Base-by-base conservation (phyloP, 106 monocot species). In the Platanthera zijinensis region DNA sequence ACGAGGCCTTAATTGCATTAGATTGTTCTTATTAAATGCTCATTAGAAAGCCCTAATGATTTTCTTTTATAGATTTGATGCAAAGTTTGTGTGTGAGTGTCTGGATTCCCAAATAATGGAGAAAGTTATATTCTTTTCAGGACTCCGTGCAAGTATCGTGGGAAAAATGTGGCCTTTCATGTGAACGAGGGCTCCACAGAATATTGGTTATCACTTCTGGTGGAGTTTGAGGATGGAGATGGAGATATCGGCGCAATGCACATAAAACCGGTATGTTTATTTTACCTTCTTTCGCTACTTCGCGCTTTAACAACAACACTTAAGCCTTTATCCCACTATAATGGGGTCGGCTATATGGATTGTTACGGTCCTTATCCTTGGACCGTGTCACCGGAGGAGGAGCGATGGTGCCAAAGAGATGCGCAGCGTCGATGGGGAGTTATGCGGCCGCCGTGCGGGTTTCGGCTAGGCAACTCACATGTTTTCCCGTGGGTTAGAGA, bases 171-270 rank as follows among this genome's bases (percentile, higher is more conserved):
- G 50, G 89, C 96, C 5, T 96, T 96, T 79, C 96, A 89, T 78
- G 90, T 96, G 74, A 96, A 96, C 53, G 93, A 93, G 80, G 96
- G 96, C 5, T 96, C 96, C n/a, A 96, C 96, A 10, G 79, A 90
- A 39, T 96, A 77, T 80, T 96, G 96, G 96, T 84, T 96, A 1
- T 96, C 96, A 15, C 90, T 96, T 59, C 80, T 96, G 10, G 92
- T 96, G 48, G 96, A 96, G 84, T 96, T 85, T 69, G 90, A 96
- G 84, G 90, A 90, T 72, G 96, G 87, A n/a, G 93, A 96, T 74
- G 96, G 96, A 56, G 96, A 93, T 51, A 74, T 96, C 69, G 96
- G 96, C 69, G 87, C 93, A 77, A 90, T 96, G 93, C 87, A 92
- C n/a, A 89, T 96, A 14, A 84, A 86, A 87, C 86, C 85, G 68